These are phyloP conservation scores for Nyctanthes arbortristis DNA, from an alignment of 257 asterid species.

Conservation along the genomic window DNA sequence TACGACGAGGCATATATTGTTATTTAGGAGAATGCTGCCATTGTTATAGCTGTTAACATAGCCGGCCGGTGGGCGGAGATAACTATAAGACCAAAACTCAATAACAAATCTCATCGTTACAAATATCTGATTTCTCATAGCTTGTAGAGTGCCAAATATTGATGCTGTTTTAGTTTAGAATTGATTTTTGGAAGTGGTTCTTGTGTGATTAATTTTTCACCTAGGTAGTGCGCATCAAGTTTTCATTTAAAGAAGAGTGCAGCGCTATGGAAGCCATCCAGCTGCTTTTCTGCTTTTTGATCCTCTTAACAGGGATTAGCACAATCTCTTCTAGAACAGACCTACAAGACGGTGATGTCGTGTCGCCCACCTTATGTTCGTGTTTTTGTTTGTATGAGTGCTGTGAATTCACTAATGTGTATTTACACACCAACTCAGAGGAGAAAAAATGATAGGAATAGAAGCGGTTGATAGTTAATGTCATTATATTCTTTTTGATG, in stretches of 20 bases:
- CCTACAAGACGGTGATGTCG: conserved; percentile 57
- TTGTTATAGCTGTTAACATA: not conserved
- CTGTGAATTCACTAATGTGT: not conserved
- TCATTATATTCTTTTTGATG: not conserved
- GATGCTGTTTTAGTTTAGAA: too few species aligned
- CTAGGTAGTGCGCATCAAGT: too few species aligned
- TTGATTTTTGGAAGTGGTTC: too few species aligned
- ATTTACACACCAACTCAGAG: not conserved
- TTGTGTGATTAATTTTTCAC: too few species aligned
- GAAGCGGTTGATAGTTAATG: not conserved
- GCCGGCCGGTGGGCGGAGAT: not conserved
- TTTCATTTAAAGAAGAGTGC: too few species aligned
- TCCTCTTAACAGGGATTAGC: conserved; percentile 24
- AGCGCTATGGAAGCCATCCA: conserved; percentile 39
- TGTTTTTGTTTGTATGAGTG: not conserved
- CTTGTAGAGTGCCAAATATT: not conserved
- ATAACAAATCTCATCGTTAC: too few species aligned
- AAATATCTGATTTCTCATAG: too few species aligned
- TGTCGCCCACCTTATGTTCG: not conserved
- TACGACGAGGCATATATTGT: too few species aligned
- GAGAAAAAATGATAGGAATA: not conserved
- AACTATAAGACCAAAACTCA: not conserved
- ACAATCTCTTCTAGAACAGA: conserved; percentile 28
- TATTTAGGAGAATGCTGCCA: not conserved
- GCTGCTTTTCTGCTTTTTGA: conserved; percentile 35